A percentile compares a stretch with the other conserved stretches of the same genome.
These are phyloP conservation scores for Polysphondylium violaceum DNA, from an alignment of 78 protist genomes.

Conservation along the genomic window DNA sequence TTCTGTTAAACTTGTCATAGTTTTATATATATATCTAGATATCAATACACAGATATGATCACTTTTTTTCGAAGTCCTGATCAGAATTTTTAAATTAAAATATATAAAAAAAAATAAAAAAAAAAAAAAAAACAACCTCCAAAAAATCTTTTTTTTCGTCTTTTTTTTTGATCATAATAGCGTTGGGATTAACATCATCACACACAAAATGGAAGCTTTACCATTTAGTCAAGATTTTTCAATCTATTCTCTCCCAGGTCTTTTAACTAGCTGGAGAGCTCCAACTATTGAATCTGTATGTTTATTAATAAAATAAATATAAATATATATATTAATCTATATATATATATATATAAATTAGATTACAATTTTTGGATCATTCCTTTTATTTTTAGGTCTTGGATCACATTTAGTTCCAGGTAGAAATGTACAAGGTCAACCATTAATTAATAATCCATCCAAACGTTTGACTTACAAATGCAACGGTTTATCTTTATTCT, in stretches of 20 bases:
- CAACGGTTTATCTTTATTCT: constrained; percentile 14
- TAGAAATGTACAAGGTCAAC: constrained; percentile 22
- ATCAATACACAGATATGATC: too few species aligned
- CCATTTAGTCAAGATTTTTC: constrained; percentile 32
- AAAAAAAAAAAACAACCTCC: background rate
- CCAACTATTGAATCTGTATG: constrained; percentile 33
- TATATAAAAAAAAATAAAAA: background rate
- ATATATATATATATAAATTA: background rate
- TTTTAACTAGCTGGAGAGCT: constrained; percentile 30
- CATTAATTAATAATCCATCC: constrained; percentile 18
- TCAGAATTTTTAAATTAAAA: background rate
- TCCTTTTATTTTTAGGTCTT: constrained; percentile 9
- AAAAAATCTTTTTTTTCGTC: background rate
- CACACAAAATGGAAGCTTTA: background rate
- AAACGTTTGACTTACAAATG: constrained; percentile 1
- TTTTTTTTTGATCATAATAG: constrained; percentile 1
- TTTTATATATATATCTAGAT: background rate
- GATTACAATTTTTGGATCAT: constrained; percentile 7
- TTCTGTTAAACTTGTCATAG: background rate
- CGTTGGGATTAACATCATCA: too few species aligned
- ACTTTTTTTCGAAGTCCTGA: too few species aligned
- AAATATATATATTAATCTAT: background rate
- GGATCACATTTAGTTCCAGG: constrained; percentile 28
- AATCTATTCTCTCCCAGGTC: constrained; percentile 5
- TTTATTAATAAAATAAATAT: background rate